phyloP scores from a whole-genome alignment of 139 green algal species.

The Yamagishiella unicocca region DNA sequence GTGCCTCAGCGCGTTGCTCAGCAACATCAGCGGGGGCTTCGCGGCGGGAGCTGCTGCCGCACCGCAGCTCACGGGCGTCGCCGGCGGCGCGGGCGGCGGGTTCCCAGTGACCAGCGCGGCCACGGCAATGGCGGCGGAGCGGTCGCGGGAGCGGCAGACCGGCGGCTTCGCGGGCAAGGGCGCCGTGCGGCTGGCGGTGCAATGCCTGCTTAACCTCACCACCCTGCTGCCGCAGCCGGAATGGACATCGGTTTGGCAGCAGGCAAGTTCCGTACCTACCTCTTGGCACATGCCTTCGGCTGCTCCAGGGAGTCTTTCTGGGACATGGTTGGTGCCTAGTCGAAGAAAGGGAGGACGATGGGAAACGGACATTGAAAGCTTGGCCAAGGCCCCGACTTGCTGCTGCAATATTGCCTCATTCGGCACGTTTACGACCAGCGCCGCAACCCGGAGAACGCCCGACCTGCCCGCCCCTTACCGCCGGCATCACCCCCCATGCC shows the following conservation, averaged over 20 bases:
- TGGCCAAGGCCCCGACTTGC: no score
- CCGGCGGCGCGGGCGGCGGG: background rate
- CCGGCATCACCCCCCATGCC: background rate
- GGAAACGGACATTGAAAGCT: no score
- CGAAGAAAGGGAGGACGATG: no score
- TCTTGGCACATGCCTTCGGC: no score
- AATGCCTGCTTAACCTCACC: slow-evolving; percentile 48
- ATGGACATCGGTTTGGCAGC: slow-evolving; percentile 56
- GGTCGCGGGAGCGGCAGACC: background rate
- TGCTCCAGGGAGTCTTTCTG: no score
- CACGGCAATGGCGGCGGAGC: background rate
- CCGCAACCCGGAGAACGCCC: no score
- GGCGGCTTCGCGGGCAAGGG: slow-evolving; percentile 65
- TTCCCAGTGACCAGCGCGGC: background rate
- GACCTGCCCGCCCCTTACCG: no score
- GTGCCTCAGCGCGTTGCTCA: slow-evolving; percentile 51
- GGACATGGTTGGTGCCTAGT: no score
- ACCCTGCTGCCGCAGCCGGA: slow-evolving; percentile 42
- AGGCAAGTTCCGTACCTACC: no score
- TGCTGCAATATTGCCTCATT: no score
- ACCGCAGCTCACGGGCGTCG: background rate
- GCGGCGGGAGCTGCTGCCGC: slow-evolving; percentile 4
- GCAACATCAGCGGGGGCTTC: slow-evolving; percentile 41
- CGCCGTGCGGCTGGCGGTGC: slow-evolving; percentile 47
- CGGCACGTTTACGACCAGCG: no score